A percentile compares a stretch with the other conserved stretches of the same genome.
Conservation (phyloP, 192 early-diverging fungal genomes). For the Piromyces sp. region DNA sequence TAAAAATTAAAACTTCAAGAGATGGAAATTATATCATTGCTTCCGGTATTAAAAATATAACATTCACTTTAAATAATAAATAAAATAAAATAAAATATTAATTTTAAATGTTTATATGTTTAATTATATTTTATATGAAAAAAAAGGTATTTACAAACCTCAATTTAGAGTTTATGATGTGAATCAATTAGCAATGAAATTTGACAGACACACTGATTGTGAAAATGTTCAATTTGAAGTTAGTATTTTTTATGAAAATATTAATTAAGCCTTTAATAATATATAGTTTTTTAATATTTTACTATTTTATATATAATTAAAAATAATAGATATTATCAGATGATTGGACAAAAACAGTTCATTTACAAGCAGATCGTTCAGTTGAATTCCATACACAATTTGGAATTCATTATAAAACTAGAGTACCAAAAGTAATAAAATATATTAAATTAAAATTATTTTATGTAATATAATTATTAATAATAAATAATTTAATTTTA, state of each 20-base stretch:
- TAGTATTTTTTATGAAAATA: constrained; percentile 1
- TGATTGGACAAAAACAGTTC: constrained; percentile 93
- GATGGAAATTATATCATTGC: constrained; percentile 82
- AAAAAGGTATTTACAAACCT: constrained; percentile 83
- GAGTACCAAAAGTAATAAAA: constrained; percentile 58
- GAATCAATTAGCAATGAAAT: constrained; percentile 87
- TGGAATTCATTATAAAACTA: constrained; percentile 81
- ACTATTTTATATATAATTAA: background rate
- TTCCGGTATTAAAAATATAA: constrained; percentile 62
- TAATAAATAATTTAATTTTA: no score
- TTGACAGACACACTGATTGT: constrained; percentile 84
- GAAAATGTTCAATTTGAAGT: constrained; percentile 76
- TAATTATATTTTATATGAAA: no score
- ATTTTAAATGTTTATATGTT: constrained; percentile 2
- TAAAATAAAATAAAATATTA: no score
- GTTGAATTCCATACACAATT: constrained; percentile 89
- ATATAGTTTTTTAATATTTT: no score
- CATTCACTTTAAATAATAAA: no score
- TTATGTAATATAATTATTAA: no score
- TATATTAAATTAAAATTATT: no score
- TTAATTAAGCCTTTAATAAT: background rate
- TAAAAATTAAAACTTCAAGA: constrained; percentile 59
- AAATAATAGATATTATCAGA: constrained; percentile 57
- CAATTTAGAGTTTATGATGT: constrained; percentile 91
- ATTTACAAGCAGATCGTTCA: constrained; percentile 74